Evolutionary conservation across 192 early-diverging fungal species (phyloP).

Genomic region (Podila verticillata): DNA sequence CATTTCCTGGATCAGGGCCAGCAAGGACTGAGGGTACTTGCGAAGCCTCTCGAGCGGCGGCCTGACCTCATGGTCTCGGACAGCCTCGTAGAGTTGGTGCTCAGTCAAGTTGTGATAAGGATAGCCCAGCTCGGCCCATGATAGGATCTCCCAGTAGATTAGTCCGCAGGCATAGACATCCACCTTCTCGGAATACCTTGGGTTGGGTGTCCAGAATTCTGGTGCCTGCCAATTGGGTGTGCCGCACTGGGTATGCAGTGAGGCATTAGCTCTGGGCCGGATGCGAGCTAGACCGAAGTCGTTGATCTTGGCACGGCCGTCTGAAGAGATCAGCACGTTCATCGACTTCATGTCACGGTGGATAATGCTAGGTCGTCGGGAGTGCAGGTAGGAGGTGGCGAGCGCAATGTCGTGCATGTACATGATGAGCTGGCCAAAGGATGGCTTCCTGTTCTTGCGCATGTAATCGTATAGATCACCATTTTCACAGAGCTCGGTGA

Average conservation of each 20-base stretch:
- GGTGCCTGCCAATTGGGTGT: conserved; percentile 87
- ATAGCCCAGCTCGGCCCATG: conserved; percentile 75
- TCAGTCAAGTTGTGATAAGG: conserved; percentile 76
- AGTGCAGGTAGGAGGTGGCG: conserved; percentile 77
- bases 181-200: conserved; percentile 81
- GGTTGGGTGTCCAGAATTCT: conserved; percentile 76
- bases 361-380: conserved; percentile 76
- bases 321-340: conserved; percentile 72
- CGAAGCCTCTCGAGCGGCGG: conserved; percentile 66
- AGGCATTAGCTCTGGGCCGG: conserved; percentile 71
- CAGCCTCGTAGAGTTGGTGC: conserved; percentile 67
- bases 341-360: conserved; percentile 83
- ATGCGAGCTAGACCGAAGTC: conserved; percentile 86
- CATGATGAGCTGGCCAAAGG: conserved; percentile 72
- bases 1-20: conserved; percentile 76
- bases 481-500: conserved; percentile 79
- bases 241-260: conserved; percentile 80
- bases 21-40: conserved; percentile 66
- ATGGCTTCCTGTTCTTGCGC: conserved; percentile 66
- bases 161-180: conserved; percentile 76
- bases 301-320: conserved; percentile 80
- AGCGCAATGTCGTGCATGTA: conserved; percentile 84
- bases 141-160: conserved; percentile 84
- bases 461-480: conserved; percentile 83
- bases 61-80: conserved; percentile 68